Evolutionary conservation across 441 rosid species (phyloP), one percentile per base, ranked within the genome.

Genomic region (Rhodomyrtus psidioides): DNA sequence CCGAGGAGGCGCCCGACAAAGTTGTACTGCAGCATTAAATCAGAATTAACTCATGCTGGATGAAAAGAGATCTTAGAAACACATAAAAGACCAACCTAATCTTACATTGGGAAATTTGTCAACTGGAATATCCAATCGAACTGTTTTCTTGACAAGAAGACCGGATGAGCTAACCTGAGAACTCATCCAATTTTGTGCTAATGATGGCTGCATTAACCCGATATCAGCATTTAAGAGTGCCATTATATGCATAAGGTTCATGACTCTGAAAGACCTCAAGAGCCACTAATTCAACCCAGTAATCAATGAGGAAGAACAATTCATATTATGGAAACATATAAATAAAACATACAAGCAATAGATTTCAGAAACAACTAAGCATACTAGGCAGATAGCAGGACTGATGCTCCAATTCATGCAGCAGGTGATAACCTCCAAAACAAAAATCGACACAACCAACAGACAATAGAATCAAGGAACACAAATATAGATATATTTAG

Each of bases 1-100:
- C 99, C 99, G 91, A 97, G 96, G 85, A 97, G 97, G 85, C 99
- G 99, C 59, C 99, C 99, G 1, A 97, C 99, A 92, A 97, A 97
- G 91, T 97, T 97, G 93, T 87, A 97, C 99, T 97, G 95, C 89
- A 88, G 88, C 58, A 83, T 88, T 30, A 53, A 87, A 84, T 76
- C 51, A 53, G 39, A 60, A 65, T 91, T 87, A 91, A 91, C 82
- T 9, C 27, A 84, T 7, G 55, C 34, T 39, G 49, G n/a, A 81
- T 16, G 57, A 54, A 81, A 81, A 53, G 56, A 81, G 83, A 81
- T 53, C 57, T 81, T 57, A 9, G 51, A 65, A n/a, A 56, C 60
- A 58, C 44, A 12, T 16, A 53, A 53, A 58, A 53, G 88, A 21
- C 86, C 85, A 82, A 81, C 75, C 81, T 65, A 85, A 70, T 87